These are phyloP conservation scores for Alternaria sp. DNA, from an alignment of 2,329 filamentous ascomycete genomes.

Conservation along the genomic window DNA sequence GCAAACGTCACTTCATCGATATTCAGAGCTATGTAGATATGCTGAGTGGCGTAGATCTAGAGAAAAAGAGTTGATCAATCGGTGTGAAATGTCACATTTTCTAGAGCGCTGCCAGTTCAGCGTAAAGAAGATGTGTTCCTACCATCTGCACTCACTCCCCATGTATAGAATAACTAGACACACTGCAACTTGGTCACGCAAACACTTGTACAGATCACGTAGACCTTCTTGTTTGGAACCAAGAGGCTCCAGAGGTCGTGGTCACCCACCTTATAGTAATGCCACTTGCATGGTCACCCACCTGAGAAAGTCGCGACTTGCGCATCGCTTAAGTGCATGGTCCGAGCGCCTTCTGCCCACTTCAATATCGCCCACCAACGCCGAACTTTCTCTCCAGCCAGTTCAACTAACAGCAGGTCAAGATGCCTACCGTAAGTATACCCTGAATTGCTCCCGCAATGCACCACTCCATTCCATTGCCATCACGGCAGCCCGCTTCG, in stretches of 20 bases:
- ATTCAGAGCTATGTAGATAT: neutral
- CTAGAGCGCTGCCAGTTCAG: neutral
- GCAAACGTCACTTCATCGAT: neutral
- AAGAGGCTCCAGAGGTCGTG: neutral
- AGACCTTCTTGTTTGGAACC: neutral
- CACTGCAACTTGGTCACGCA: neutral
- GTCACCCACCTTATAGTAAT: slow-evolving; percentile 8
- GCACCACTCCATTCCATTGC: slow-evolving; percentile 21
- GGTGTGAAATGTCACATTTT: neutral
- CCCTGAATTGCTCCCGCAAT: slow-evolving; percentile 31
- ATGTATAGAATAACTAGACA: neutral
- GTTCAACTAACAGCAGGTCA: slow-evolving; percentile 46
- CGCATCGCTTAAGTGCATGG: slow-evolving; percentile 24
- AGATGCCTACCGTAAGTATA: slow-evolving; percentile 61
- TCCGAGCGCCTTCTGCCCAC: slow-evolving; percentile 23
- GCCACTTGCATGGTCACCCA: slow-evolving; percentile 20
- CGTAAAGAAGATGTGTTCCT: neutral
- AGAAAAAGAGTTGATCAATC: neutral
- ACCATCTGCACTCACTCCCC: too few relatives aligned
- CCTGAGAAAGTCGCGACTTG: slow-evolving; percentile 19
- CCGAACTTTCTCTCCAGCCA: slow-evolving; percentile 38
- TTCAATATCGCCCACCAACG: slow-evolving; percentile 21
- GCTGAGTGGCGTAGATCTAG: rapidly evolving
- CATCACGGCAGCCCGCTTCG: slow-evolving; percentile 40
- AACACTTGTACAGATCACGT: rapidly evolving